Conservation (phyloP, 176 grass and related monocot genomes). For the Phyllostachys edulis region DNA sequence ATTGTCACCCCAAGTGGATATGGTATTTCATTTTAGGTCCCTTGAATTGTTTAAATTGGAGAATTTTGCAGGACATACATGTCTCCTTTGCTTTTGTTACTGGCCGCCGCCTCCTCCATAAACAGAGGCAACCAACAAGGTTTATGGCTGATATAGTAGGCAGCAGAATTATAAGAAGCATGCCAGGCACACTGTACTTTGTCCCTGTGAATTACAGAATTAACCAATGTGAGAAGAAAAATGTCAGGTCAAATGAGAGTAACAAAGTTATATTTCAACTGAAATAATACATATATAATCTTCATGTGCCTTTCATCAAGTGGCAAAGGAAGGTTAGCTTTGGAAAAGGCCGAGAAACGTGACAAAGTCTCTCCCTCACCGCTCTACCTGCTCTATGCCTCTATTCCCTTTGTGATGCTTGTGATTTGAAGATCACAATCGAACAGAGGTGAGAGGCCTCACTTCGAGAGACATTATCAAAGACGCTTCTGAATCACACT, state of each 20-base stretch:
- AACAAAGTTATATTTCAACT: background rate
- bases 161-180: constrained; percentile 27
- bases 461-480: no score
- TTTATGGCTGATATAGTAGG: constrained; percentile 34
- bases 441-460: no score
- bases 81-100: background rate
- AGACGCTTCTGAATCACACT: no score
- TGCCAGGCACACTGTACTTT: background rate
- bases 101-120: background rate
- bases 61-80: constrained; percentile 16
- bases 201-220: constrained; percentile 5
- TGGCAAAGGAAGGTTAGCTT: no score
- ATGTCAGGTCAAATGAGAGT: no score
- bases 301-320: background rate
- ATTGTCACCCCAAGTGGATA: background rate
- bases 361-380: no score
- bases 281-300: no score
- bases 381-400: no score
- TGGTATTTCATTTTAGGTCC: background rate
- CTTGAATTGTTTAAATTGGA: background rate
- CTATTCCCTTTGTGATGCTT: no score
- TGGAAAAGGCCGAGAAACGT: no score
- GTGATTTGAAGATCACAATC: no score
- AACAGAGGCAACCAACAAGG: constrained; percentile 29
- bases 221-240: background rate